Evolutionary conservation across 1,284 basidiomycete species (phyloP), one percentile per base, ranked within the genome.

Genomic region (Inonotus hispidus): DNA sequence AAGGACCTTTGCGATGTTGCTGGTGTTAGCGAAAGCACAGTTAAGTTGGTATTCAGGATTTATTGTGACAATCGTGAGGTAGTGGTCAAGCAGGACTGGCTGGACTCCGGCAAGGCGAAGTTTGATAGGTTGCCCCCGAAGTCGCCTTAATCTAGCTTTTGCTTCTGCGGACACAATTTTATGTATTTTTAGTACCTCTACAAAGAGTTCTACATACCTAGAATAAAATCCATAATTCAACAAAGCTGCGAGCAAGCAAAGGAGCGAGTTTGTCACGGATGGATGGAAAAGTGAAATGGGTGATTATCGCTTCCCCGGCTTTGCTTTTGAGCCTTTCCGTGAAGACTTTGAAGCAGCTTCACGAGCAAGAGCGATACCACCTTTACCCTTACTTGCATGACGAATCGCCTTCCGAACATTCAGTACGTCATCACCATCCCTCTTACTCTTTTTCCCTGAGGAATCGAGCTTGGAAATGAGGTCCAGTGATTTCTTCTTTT

Each of bases 11-110:
- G 90, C 65, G 76, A 81, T n/a, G 92, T 98, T n/a, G 95, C 94
- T 0, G 93, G 93, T 8, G 95, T 98, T n/a, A 95, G 93, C 70
- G 95, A 98, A 70, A 90, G 93, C 57, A 98, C 96, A 55, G 96
- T 98, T 72, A 94, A 94, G 76, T 76, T 95, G 73, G 88, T 92
- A 63, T 92, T 92, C 71, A 77, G 83, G 64, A 70, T 89, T 66
- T 90, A 92, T 70, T 88, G 83, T 68, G 72, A 73, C 10, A 84
- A 86, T 50, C 85, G 76, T 74, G 84, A 88, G 69, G 87, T 84
- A 76, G 67, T 93, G 73, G 87, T 92, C 60, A 90, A 91, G 75
- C 76, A 88, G 70, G 83, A 91, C 68, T 92, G 90, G 90, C 80
- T 92, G 64, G 84, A 88, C 61, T 83, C 87, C 8, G 88, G 89